These are phyloP conservation scores for Cenchrus purpureus DNA, from an alignment of 176 grass and related monocot genomes.

Conservation along the genomic window DNA sequence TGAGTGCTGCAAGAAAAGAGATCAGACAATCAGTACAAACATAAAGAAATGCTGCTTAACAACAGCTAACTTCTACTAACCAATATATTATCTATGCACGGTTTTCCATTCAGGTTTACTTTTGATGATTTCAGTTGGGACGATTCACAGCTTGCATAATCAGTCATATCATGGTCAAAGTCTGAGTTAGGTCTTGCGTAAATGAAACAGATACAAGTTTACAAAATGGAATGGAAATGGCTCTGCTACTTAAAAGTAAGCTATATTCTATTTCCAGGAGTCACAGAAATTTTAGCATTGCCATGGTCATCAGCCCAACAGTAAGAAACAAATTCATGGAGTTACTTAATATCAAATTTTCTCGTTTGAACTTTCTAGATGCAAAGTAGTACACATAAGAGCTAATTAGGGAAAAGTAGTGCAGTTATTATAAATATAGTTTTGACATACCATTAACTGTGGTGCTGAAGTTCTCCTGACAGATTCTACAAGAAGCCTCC, in stretches of 20 bases:
- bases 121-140: background rate
- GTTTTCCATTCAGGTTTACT: background rate
- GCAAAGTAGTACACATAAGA: background rate
- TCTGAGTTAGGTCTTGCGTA: background rate
- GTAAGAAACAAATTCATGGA: background rate
- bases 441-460: slow-evolving; percentile 68
- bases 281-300: background rate
- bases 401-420: background rate
- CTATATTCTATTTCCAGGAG: slow-evolving; percentile 2
- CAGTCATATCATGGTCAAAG: background rate
- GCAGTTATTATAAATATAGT: slow-evolving; percentile 12
- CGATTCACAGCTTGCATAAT: background rate
- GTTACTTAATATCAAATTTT: background rate
- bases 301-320: background rate
- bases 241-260: background rate
- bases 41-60: background rate
- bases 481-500: slow-evolving; percentile 80
- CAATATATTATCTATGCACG: background rate
- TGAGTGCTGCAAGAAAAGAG: slow-evolving; percentile 62
- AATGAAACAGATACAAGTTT: background rate
- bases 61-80: background rate
- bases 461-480: slow-evolving; percentile 85
- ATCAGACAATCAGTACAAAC: slow-evolving; percentile 24
- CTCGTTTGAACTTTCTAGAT: background rate
- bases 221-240: no score